phyloP scores from a whole-genome alignment of 1,139 yeast genomes.

The Yamadazyma triangularis region DNA sequence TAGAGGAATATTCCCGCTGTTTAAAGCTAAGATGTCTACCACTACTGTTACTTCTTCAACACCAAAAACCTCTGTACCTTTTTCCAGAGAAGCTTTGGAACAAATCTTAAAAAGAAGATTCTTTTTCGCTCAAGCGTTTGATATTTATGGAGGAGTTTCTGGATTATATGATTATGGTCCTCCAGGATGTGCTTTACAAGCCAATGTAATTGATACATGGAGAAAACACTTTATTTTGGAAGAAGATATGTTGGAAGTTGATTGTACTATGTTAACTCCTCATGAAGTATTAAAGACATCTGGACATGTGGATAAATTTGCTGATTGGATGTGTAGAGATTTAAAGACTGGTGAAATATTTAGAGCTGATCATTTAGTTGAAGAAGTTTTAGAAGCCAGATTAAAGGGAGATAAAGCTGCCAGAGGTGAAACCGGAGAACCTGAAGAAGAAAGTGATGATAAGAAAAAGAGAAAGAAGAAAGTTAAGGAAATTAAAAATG shows the following conservation, averaged over 20 bases:
- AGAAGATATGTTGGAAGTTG: constrained; percentile 98
- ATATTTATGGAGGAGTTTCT: constrained; percentile 96
- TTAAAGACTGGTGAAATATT: constrained; percentile 94
- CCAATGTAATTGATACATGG: constrained; percentile 92
- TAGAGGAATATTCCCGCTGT: too few species aligned
- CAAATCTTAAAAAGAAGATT: constrained; percentile 91
- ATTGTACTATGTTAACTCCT: constrained; percentile 96
- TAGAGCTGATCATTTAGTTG: constrained; percentile 97
- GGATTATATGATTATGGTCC: constrained; percentile 99
- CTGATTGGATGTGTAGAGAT: constrained; percentile 99
- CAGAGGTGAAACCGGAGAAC: constrained; percentile 62
- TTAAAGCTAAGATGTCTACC: too few species aligned
- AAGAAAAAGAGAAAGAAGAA: constrained; percentile 92
- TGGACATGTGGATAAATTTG: constrained; percentile 98
- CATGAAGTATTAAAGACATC: constrained; percentile 96
- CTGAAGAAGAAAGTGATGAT: constrained; percentile 58
- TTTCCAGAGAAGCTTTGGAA: constrained; percentile 84
- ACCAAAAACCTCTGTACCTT: constrained; percentile 44
- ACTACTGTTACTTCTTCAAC: constrained; percentile 69
- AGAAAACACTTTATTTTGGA: constrained; percentile 95
- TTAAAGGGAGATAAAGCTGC: constrained; percentile 96
- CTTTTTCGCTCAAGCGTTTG: constrained; percentile 96
- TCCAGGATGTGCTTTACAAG: constrained; percentile 98
- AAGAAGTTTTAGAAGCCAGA: constrained; percentile 93
- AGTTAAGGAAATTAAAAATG: constrained; percentile 90